Evolutionary conservation across 2,329 filamentous ascomycete species (phyloP).

Genomic region (Didymosphaeria variabile): DNA sequence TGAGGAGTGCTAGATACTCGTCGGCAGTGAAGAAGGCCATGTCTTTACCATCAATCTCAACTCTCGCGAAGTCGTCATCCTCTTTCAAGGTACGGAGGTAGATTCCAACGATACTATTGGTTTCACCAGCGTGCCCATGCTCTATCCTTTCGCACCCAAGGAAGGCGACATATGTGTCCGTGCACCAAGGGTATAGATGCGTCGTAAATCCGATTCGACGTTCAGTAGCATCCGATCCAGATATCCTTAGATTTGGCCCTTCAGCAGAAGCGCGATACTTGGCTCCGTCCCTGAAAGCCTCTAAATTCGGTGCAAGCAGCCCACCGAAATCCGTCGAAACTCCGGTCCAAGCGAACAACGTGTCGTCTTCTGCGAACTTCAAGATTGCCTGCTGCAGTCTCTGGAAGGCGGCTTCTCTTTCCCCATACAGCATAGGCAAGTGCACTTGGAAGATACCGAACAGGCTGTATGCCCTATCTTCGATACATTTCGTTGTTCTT

Average conservation of each 20-base stretch:
- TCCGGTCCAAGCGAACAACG: background rate
- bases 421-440: background rate
- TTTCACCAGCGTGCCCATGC: background rate
- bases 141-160: background rate
- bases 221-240: background rate
- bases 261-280: background rate
- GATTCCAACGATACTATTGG: background rate
- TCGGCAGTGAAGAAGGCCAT: background rate
- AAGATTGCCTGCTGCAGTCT: background rate
- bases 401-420: background rate
- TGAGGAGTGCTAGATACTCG: no score
- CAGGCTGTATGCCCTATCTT: background rate
- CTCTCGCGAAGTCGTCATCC: background rate
- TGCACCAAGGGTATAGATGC: background rate
- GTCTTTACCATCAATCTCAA: background rate
- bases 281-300: background rate
- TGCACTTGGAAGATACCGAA: background rate
- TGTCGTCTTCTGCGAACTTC: background rate
- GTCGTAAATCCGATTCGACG: background rate
- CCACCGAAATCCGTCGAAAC: background rate
- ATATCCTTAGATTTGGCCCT: background rate
- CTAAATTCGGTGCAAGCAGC: background rate
- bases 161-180: background rate
- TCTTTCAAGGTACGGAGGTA: background rate
- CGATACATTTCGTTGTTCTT: background rate